Evolutionary conservation across 305 asterid species (phyloP), one percentile per base, ranked within the genome.

Genomic region (Caryopteris hybrid): DNA sequence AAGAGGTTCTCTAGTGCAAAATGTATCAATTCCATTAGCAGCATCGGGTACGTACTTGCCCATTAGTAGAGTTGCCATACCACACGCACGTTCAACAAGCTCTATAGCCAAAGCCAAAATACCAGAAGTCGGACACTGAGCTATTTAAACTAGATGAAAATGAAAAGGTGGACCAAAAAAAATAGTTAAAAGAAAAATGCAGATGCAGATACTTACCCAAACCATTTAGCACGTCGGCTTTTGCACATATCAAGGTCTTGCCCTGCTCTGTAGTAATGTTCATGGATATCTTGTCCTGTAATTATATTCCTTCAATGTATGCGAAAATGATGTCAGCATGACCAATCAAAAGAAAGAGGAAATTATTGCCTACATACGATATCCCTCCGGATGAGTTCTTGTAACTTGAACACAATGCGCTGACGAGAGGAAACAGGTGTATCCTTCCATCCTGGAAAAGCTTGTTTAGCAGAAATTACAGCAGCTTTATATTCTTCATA

Each of bases 21-120:
- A 74, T 14, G 79, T 76, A 73, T 82, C 86, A 11, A 76, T 68
- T 72, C 84, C 84, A 64, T 45, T 61, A 53, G 80, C 53, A 56
- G 75, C 82, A 71, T 79, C 71, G 29, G 82, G 78, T 14, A 82
- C 54, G 27, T 79, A 79, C 69, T 82, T 74, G 54, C 86, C 86
- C 79, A 65, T 74, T 69, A 74, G 84, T 31, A 70, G 71, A 64
- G 82, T 71, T 64, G 64, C 71, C 82, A 79, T 67, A 25, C 82
- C 84, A 74, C 86, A 82, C 27, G 86, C 77, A 51, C 74, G 82
- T 66, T 82, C 86, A 43, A 82, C 80, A 17, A 79, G 76, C 75
- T 82, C 86, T 82, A 74, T 68, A 66, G 51, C 64, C 70, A 76
- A 52, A 47, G 22, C 54, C 55, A 69, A 33, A 43, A 17, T 45